Conservation (phyloP, 1,284 basidiomycete species). For the Cryptococcus wingfieldii region DNA sequence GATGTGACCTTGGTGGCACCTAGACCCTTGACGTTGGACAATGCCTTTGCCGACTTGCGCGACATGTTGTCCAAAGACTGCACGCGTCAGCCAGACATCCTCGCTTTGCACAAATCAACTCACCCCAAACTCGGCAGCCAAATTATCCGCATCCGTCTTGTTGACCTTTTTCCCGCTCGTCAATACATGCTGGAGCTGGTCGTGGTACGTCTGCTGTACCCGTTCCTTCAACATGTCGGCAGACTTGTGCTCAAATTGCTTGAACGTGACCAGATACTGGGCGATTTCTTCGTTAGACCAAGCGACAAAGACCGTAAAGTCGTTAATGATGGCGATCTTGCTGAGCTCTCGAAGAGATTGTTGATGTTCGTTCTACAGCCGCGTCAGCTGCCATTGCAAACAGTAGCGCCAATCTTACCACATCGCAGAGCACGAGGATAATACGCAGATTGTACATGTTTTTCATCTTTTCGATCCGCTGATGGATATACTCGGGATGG, state of each 20-base stretch:
- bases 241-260: conserved; percentile 88
- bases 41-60: conserved; percentile 64
- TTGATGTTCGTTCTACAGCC: conserved; percentile 62
- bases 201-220: conserved; percentile 78
- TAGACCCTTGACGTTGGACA: conserved; percentile 83
- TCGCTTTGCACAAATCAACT: conserved; percentile 35
- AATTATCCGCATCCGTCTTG: conserved; percentile 92
- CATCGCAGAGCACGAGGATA: conserved; percentile 86
- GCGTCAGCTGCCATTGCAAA: no score
- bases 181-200: conserved; percentile 75
- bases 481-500: conserved; percentile 96
- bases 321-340: conserved; percentile 87
- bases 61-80: conserved; percentile 78
- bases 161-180: conserved; percentile 92
- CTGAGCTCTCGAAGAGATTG: conserved; percentile 87
- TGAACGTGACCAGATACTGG: conserved; percentile 84
- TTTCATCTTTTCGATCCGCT: conserved; percentile 79
- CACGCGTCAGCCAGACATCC: neutral
- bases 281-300: conserved; percentile 91
- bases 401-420: conserved; percentile 53
- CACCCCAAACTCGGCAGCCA: conserved; percentile 89
- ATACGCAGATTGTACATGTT: conserved; percentile 77
- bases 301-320: conserved; percentile 83
- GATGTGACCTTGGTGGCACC: conserved; percentile 87
- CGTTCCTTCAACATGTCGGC: conserved; percentile 93